These are phyloP conservation scores for Colletotrichum aenigma DNA, from an alignment of 2,329 filamentous ascomycete species.

Conservation along the genomic window DNA sequence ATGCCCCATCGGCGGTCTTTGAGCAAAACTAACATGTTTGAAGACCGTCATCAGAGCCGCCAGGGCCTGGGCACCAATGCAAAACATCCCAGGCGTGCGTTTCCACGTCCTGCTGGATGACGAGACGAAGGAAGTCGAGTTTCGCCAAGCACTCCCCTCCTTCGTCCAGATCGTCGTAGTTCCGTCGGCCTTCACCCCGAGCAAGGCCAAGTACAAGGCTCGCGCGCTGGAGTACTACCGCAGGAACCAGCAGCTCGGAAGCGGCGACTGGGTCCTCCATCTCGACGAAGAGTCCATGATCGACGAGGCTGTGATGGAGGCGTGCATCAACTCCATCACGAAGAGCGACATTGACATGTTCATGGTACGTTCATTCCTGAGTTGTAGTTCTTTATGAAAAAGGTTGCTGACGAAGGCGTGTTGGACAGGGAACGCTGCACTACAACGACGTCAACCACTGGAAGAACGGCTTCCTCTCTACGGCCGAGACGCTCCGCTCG, in stretches of 20 bases:
- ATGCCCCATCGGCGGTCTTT: accelerated
- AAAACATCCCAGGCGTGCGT: not conserved
- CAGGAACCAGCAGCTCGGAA: not conserved
- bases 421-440: not conserved
- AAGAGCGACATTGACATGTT: not conserved
- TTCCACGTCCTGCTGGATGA: not conserved
- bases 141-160: not conserved
- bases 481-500: not conserved
- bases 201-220: not conserved
- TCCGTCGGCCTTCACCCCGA: not conserved
- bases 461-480: not conserved
- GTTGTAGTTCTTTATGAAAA: accelerated
- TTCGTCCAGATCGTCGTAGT: not conserved
- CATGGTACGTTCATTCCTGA: not conserved
- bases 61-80: not conserved
- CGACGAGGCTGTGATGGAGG: not conserved
- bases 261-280: not conserved
- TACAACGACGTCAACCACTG: constrained; percentile 5
- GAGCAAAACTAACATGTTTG: not conserved
- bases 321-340: not conserved
- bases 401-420: not conserved
- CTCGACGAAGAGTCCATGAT: not conserved
- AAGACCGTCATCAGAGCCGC: not conserved
- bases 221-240: not conserved
- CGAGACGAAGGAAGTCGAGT: not conserved